Base-by-base conservation (phyloP, 345 rosid genomes). In the Lepidium didymum region DNA sequence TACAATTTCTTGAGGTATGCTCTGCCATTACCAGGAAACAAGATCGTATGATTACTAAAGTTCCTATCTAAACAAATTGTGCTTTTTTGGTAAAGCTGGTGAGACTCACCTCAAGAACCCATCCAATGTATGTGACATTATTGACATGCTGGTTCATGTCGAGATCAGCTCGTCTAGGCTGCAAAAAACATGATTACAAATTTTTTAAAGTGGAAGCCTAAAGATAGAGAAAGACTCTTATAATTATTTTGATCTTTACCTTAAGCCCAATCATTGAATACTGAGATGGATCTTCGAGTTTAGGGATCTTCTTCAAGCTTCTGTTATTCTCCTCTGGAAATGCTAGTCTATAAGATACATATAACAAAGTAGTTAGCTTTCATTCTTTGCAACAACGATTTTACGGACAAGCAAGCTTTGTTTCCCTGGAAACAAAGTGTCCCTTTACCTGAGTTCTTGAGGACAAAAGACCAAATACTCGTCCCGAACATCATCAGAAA, bases 121-220 rank as follows among this genome's bases (percentile, higher is more conserved):
- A 93, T 77, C 97, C 96, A 15, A 93, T 84, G 59, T 87, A 90
- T 60, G 97, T 62, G 56, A 93, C 97, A 45, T 93, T 88, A 60
- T 93, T 90, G 62, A 88, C 98, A 66, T 90, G 98, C 72, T 93
- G 97, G 74, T 90, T 93, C 98, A 93, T 93, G 77, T 93, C 97
- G 16, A 93, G 86, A 82, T 93, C 98, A 65, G 91, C 91, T 84
- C 96, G 81, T 78, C 96, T 84, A 1, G 97, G 95, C 97, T 81
- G 64, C 75, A 62, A 54, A 25, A 35, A 21, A 15, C 50, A 55
- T 63, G 50, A 55, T 37, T 31, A 55, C 56, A 63, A 46, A 29
- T n/a, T 58, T 18, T 33, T 38, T 36, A 4, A 55, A 9, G 3
- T 1, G 46, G 45, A 72, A 45, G 50, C 36, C 27, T 27, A 46